These are phyloP conservation scores for Tolypocladium ophioglossoides DNA, from an alignment of 2,329 filamentous ascomycete genomes.

Conservation along the genomic window DNA sequence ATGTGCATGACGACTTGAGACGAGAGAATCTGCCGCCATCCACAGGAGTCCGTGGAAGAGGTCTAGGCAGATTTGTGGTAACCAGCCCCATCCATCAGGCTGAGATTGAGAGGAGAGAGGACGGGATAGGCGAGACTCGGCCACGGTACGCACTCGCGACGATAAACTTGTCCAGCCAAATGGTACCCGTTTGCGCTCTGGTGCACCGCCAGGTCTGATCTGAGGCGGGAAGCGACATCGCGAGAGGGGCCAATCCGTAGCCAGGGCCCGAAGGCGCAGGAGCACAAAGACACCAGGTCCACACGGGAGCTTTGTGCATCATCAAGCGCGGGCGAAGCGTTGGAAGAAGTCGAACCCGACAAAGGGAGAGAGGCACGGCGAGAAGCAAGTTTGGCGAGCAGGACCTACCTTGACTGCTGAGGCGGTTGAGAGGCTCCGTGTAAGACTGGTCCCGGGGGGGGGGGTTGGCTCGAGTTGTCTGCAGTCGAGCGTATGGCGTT, in stretches of 20 bases:
- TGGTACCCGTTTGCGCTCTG: background rate
- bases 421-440: background rate
- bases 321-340: background rate
- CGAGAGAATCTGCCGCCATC: background rate
- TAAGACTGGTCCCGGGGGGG: background rate
- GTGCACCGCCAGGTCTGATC: background rate
- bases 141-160: background rate
- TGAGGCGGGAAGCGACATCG: constrained; percentile 1
- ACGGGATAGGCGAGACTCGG: constrained; percentile 1
- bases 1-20: constrained; percentile 16
- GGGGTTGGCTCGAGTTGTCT: background rate
- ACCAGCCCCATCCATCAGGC: background rate
- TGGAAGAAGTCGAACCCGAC: background rate
- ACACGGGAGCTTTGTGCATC: background rate
- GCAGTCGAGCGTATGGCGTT: background rate
- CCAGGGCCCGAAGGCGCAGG: background rate
- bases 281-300: background rate
- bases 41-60: background rate
- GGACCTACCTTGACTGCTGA: background rate
- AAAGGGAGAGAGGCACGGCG: background rate
- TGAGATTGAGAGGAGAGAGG: background rate
- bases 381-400: background rate
- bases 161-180: background rate
- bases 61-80: constrained; percentile 1
- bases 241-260: background rate